Evolutionary conservation across 2,329 filamentous ascomycete species (phyloP).

Genomic region (Colletotrichum graminicola): DNA sequence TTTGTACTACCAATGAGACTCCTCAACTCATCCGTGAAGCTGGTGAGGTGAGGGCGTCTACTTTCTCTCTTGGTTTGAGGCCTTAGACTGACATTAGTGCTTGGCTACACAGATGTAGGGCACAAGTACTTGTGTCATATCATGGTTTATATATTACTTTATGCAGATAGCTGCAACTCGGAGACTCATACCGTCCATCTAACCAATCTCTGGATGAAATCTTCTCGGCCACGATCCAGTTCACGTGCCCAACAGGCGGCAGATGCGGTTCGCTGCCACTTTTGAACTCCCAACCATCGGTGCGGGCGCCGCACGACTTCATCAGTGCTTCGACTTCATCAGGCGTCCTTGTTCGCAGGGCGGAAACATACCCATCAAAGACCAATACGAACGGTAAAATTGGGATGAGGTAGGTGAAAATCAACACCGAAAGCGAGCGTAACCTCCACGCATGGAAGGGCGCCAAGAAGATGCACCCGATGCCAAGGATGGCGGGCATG

Average conservation of each 20-base stretch:
- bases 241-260: constrained; percentile 64
- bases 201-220: constrained; percentile 27
- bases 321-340: constrained; percentile 74
- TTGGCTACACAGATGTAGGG: background rate
- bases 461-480: constrained; percentile 63
- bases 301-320: constrained; percentile 62
- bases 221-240: constrained; percentile 60
- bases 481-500: constrained; percentile 64
- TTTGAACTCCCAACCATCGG: constrained; percentile 61
- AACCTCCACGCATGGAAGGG: constrained; percentile 67
- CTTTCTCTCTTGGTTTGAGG: background rate
- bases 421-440: constrained; percentile 65
- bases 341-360: constrained; percentile 74
- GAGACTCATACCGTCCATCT: background rate
- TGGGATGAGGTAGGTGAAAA: constrained; percentile 76
- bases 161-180: background rate
- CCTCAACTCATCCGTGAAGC: background rate
- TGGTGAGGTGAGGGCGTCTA: too few species aligned
- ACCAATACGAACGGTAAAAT: constrained; percentile 75
- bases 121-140: background rate
- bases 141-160: background rate
- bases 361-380: constrained; percentile 77
- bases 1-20: background rate
- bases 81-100: background rate
- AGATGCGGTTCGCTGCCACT: constrained; percentile 62